These are phyloP conservation scores for Mucor piriformis DNA, from an alignment of 371 early-diverging fungal species.

Conservation along the genomic window DNA sequence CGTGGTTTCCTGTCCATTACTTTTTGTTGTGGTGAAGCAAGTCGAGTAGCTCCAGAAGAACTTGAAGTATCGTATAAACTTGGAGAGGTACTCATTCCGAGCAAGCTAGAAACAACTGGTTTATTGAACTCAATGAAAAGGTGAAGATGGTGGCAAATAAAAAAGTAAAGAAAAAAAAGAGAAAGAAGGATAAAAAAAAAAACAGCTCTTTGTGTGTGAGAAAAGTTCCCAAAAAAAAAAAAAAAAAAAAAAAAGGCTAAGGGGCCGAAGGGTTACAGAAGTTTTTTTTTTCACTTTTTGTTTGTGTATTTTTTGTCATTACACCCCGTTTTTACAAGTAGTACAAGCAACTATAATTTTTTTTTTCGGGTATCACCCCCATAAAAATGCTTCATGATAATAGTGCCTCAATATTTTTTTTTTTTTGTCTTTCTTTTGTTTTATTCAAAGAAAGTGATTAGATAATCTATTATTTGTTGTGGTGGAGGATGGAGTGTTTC, in stretches of 20 bases:
- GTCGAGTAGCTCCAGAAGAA: constrained; percentile 20
- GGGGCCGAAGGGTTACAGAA: constrained; percentile 31
- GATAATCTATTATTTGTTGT: constrained; percentile 1
- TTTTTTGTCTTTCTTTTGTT: no score
- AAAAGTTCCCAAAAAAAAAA: constrained; percentile 3
- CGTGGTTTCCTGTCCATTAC: constrained; percentile 11
- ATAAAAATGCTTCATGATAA: constrained; percentile 1
- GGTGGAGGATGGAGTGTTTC: constrained; percentile 2
- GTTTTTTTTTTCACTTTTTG: neutral
- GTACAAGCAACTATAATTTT: neutral
- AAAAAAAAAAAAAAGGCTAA: constrained; percentile 20
- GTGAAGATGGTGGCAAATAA: neutral
- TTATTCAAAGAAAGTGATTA: neutral
- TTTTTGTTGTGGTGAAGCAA: constrained; percentile 25
- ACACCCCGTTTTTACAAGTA: neutral
- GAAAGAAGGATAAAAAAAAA: constrained; percentile 2
- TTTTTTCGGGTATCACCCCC: constrained; percentile 1
- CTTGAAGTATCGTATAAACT: constrained; percentile 27
- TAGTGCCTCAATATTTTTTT: neutral
- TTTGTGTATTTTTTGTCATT: neutral
- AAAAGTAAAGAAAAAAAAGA: neutral
- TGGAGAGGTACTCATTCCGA: constrained; percentile 29
- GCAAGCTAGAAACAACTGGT: no score
- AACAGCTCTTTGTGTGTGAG: constrained; percentile 5
- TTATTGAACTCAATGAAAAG: no score